phyloP scores from a whole-genome alignment of 208 protist species.

The Acanthamoeba polyphaga region DNA sequence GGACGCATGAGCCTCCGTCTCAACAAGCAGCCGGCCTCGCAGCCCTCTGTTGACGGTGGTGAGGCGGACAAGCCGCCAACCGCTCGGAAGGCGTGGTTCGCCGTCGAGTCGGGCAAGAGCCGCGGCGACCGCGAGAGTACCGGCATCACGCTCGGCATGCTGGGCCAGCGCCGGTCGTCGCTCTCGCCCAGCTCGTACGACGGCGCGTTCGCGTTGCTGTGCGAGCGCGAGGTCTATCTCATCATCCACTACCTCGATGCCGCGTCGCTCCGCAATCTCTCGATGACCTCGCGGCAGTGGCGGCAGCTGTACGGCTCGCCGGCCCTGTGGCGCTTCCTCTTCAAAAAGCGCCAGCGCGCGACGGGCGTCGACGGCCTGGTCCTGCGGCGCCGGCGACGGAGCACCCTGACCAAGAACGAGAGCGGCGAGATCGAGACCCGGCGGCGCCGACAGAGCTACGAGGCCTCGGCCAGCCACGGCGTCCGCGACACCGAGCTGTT shows the following conservation, averaged over 20 bases:
- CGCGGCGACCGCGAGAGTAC: conserved; percentile 4
- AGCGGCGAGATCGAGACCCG: conserved; percentile 41
- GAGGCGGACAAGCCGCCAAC: background rate
- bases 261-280: conserved; percentile 9
- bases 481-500: conserved; percentile 46
- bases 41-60: too few species aligned
- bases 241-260: conserved; percentile 50
- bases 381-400: conserved; percentile 5
- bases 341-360: conserved; percentile 55
- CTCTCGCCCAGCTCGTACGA: background rate
- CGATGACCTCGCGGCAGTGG: conserved; percentile 5
- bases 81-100: background rate
- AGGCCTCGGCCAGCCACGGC: background rate
- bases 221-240: conserved; percentile 38
- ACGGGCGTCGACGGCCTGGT: background rate
- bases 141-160: background rate
- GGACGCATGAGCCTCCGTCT: background rate
- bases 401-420: conserved; percentile 39
- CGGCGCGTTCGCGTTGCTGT: conserved; percentile 20
- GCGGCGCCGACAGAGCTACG: background rate
- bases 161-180: conserved; percentile 35
- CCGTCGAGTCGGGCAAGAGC: background rate
- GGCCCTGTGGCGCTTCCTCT: conserved; percentile 64
- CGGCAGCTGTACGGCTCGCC: conserved; percentile 22
- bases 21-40: background rate